These are phyloP conservation scores for Megacollybia platyphylla DNA, from an alignment of 1,284 basidiomycete genomes.

Conservation along the genomic window DNA sequence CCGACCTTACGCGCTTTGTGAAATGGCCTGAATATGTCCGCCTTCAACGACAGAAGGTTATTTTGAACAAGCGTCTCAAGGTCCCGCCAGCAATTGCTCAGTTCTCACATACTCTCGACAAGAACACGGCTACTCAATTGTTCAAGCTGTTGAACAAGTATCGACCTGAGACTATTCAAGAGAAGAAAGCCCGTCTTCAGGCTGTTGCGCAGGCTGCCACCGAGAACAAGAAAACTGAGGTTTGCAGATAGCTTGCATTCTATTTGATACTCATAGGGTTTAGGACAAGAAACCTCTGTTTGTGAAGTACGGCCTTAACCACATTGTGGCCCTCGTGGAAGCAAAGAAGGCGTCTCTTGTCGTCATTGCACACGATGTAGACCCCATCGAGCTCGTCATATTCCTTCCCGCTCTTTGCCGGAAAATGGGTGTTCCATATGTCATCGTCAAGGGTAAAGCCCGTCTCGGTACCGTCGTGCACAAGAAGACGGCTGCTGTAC, in stretches of 20 bases:
- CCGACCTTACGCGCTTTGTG: slow-evolving; percentile 94
- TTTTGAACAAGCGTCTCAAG: slow-evolving; percentile 97
- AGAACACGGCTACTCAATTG: slow-evolving; percentile 97
- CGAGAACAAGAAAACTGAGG: slow-evolving; percentile 62
- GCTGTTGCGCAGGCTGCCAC: slow-evolving; percentile 69
- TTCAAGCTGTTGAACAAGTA: slow-evolving; percentile 99
- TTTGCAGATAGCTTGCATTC: slow-evolving; percentile 13
- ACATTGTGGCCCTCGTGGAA: slow-evolving; percentile 89
- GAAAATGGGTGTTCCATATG: slow-evolving; percentile 98
- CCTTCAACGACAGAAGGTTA: slow-evolving; percentile 97
- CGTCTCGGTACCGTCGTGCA: slow-evolving; percentile 94
- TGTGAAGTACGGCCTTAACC: slow-evolving; percentile 97
- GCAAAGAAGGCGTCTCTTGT: slow-evolving; percentile 97
- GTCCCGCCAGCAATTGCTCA: slow-evolving; percentile 97
- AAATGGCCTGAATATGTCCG: slow-evolving; percentile 99
- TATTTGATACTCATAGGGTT: neutral
- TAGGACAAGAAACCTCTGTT: slow-evolving; percentile 89
- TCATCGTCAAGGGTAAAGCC: slow-evolving; percentile 97
- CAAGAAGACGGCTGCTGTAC: slow-evolving; percentile 95
- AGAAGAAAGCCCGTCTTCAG: slow-evolving; percentile 91
- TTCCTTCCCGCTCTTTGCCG: slow-evolving; percentile 97
- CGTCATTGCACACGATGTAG: slow-evolving; percentile 95
- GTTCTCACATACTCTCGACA: slow-evolving; percentile 97
- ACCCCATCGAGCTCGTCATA: slow-evolving; percentile 97
- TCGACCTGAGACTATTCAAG: slow-evolving; percentile 87